A percentile compares a stretch with the other conserved stretches of the same genome.
Conservation (phyloP, 2,329 filamentous ascomycete genomes). For the Fusarium aywerte region DNA sequence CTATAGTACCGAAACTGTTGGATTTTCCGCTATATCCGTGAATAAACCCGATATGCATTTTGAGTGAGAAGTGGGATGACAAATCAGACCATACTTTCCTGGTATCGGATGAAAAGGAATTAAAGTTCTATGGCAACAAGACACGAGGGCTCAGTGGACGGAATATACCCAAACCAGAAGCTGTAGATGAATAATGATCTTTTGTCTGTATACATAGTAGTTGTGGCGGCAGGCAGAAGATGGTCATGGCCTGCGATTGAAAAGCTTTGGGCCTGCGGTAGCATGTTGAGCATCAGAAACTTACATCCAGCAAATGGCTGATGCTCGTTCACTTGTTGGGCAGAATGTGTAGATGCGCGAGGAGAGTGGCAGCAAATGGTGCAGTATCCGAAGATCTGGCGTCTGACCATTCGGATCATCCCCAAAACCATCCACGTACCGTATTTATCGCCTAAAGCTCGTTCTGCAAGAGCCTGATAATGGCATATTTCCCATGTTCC, state of each 20-base stretch:
- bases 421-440: constrained; percentile 26
- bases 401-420: constrained; percentile 26
- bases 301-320: constrained; percentile 9
- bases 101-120: constrained; percentile 2
- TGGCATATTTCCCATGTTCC: constrained; percentile 10
- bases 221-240: constrained; percentile 19
- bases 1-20: neutral
- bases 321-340: constrained; percentile 28
- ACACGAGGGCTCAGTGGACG: neutral
- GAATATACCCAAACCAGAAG: neutral
- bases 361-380: constrained; percentile 19
- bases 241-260: constrained; percentile 20
- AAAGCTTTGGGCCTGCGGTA: constrained; percentile 3
- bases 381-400: constrained; percentile 15
- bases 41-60: neutral
- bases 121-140: neutral
- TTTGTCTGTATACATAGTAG: constrained; percentile 15
- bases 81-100: constrained; percentile 35
- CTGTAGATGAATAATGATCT: constrained; percentile 6
- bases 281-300: constrained; percentile 5
- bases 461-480: constrained; percentile 23
- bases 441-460: neutral
- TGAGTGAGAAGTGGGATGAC: neutral
- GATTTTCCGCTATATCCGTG: neutral
- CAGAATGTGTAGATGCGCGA: constrained; percentile 28